Evolutionary conservation across 2,329 filamentous ascomycete species (phyloP).

Genomic region (Zasmidium angulare): DNA sequence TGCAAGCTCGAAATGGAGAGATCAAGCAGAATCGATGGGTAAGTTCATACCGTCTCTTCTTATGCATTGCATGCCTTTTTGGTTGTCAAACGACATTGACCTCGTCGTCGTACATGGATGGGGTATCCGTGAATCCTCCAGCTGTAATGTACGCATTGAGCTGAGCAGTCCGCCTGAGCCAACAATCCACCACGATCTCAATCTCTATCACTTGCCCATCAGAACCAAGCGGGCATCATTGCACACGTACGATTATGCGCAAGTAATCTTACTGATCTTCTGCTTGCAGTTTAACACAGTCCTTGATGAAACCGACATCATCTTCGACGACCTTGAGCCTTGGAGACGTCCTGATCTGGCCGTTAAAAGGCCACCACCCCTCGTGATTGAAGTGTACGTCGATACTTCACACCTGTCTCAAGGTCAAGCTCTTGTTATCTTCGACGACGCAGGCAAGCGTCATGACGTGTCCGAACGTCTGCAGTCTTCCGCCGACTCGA

Average conservation of each 20-base stretch:
- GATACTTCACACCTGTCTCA: conserved; percentile 64
- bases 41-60: conserved; percentile 39
- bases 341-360: conserved; percentile 82
- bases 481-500: conserved; percentile 57
- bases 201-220: too few species aligned
- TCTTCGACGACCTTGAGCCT: conserved; percentile 73
- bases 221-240: too few species aligned
- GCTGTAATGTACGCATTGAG: too few species aligned
- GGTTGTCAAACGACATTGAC: too few species aligned
- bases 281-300: conserved; percentile 84
- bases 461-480: conserved; percentile 90
- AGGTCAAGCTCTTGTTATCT: conserved; percentile 81
- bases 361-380: conserved; percentile 73
- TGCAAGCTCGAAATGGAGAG: conserved; percentile 57
- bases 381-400: conserved; percentile 88
- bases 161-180: too few species aligned
- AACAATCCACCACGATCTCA: too few species aligned
- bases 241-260: neutral
- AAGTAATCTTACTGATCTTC: conserved; percentile 3
- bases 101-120: too few species aligned
- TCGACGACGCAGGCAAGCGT: conserved; percentile 85
- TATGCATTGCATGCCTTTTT: too few species aligned
- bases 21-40: conserved; percentile 86
- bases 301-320: conserved; percentile 86
- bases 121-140: too few species aligned